phyloP scores from a whole-genome alignment of 176 grass and related monocot species.

The Lolium rigidum region DNA sequence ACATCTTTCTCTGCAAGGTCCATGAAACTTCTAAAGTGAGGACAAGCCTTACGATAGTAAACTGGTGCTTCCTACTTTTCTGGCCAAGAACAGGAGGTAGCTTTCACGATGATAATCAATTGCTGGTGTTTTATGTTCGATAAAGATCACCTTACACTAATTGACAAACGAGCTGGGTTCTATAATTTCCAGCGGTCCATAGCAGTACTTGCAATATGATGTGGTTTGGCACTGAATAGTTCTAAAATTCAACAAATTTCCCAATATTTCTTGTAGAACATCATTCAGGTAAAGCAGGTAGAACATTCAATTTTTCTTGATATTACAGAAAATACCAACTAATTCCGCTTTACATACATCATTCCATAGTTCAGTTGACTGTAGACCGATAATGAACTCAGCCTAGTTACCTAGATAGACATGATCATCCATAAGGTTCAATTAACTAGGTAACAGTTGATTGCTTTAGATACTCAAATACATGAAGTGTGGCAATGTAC shows the following conservation, averaged over 20 bases:
- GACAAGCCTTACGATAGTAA: slow-evolving; percentile 19
- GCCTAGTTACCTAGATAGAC: slow-evolving; percentile 19
- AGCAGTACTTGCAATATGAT: slow-evolving; percentile 18
- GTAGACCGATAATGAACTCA: slow-evolving; percentile 1
- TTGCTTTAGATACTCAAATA: slow-evolving; percentile 31
- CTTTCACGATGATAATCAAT: slow-evolving; percentile 20
- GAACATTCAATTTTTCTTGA: slow-evolving; percentile 17
- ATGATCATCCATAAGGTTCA: slow-evolving; percentile 5
- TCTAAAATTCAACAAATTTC: slow-evolving; percentile 31
- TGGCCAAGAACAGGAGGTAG: slow-evolving; percentile 13
- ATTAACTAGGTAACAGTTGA: slow-evolving; percentile 9
- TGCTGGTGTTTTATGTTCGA: not conserved
- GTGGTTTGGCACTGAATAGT: not conserved
- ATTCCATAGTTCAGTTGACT: slow-evolving; percentile 29
- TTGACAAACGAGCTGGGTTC: too few species aligned
- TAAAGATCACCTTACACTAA: not conserved
- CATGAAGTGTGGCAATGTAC: not conserved
- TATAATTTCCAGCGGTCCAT: not conserved
- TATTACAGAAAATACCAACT: not conserved
- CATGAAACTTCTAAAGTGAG: slow-evolving; percentile 9
- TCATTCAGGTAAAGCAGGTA: slow-evolving; percentile 10
- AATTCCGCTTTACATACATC: not conserved
- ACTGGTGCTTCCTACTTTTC: not conserved
- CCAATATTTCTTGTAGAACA: slow-evolving; percentile 27
- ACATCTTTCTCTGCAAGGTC: slow-evolving; percentile 13